These are phyloP conservation scores for Cladophialophora yegresii DNA, from an alignment of 2,329 filamentous ascomycete species.

Conservation along the genomic window DNA sequence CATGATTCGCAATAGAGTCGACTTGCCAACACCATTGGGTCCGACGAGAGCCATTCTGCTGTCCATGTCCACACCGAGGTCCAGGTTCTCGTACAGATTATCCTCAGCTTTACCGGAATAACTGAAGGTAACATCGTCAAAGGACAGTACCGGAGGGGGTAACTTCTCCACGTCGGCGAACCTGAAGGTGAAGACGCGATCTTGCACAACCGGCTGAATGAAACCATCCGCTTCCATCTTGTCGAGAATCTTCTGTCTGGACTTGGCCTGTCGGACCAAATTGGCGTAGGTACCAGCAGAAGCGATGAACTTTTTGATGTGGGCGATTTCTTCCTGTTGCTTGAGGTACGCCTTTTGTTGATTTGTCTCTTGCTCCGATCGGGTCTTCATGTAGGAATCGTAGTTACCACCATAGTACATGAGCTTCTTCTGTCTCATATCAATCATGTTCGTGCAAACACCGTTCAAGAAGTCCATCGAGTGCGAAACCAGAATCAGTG, in stretches of 20 bases:
- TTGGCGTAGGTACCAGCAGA: constrained; percentile 99
- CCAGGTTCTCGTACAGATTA: constrained; percentile 93
- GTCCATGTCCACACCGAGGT: constrained; percentile 99
- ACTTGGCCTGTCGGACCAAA: constrained; percentile 97
- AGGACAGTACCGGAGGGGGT: constrained; percentile 93
- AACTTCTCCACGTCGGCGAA: constrained; percentile 99
- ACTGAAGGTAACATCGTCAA: constrained; percentile 96
- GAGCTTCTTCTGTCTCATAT: constrained; percentile 88
- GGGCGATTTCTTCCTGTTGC: constrained; percentile 97
- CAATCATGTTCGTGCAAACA: constrained; percentile 97
- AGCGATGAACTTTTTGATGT: constrained; percentile 99
- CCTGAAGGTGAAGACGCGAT: constrained; percentile 93
- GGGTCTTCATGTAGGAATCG: constrained; percentile 95
- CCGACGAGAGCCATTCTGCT: constrained; percentile 95
- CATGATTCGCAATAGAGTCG: constrained; percentile 92
- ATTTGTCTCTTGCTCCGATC: constrained; percentile 91
- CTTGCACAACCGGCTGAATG: constrained; percentile 83
- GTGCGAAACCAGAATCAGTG: constrained; percentile 93
- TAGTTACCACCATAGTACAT: constrained; percentile 99
- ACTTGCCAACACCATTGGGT: constrained; percentile 99
- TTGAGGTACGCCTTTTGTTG: constrained; percentile 99
- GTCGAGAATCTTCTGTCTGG: constrained; percentile 98
- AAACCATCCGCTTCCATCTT: constrained; percentile 99
- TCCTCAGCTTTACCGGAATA: constrained; percentile 89
- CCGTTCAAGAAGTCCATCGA: constrained; percentile 99